Evolutionary conservation across 306 rosid genomes (phyloP), one percentile per base, ranked within the genome.

Genomic region (Biancaea sappan): DNA sequence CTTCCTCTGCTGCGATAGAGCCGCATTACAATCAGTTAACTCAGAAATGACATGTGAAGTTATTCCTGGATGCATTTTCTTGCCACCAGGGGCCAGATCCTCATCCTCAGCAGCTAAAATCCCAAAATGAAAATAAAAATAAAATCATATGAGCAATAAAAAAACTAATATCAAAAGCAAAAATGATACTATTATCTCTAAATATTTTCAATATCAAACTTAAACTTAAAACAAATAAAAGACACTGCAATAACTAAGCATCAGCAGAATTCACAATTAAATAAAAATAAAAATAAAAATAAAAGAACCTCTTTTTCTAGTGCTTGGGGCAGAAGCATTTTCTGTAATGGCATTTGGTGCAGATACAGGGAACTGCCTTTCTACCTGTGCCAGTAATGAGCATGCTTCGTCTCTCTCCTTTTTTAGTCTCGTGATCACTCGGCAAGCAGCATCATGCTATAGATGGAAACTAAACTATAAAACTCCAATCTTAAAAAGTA

Each of bases 361-460:
- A 56, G 88, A 71, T 75, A 72, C 38, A 12, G 97, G 92, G 54
- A 82, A 70, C 70, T 89, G 92, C 73, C 94, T 88, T 37, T 94
- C 97, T 35, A 94, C 94, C 87, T 79, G 97, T 29, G 97, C 94
- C 77, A 94, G 97, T 41, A 91, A 76, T 51, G 86, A 80, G 85
- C 97, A 86, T 53, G 98, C 94, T 59, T 94, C 98, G 35, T 94
- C 98, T 66, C 97, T 79, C 84, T 94, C 97, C 75, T 91, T 94
- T 67, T 85, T 91, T 41, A 94, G 94, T 53, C 98, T 88, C 24
- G 97, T 94, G 81, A 94, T 94, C 77, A 94, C 97, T 46, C 98
- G 97, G 78, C 98, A 94, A 22, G 98, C 98, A 61, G 98, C 98
- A 91, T 94, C 98, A 73, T 94, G 98, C 98, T 94, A 75, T 72